Evolutionary conservation across 208 protist genomes (phyloP).

Genomic region (Acanthamoeba triangularis): DNA sequence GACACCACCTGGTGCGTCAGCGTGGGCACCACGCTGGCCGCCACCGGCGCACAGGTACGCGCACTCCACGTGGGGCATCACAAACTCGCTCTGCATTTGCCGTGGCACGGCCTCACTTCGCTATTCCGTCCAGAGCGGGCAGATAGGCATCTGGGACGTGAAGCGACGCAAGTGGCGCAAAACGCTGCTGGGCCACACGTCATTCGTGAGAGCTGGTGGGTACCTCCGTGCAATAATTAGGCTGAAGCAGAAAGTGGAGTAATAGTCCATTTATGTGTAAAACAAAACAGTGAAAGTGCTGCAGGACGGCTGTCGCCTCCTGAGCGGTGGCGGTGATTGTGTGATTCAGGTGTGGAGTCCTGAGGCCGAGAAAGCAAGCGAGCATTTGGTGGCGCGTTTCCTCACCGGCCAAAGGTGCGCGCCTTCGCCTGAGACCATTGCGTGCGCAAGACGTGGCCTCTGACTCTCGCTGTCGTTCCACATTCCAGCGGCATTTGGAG

Average conservation of each 20-base stretch:
- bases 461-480: background rate
- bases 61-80: background rate
- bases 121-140: background rate
- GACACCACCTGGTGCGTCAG: conserved; percentile 26
- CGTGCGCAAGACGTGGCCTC: background rate
- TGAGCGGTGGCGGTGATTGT: background rate
- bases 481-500: background rate
- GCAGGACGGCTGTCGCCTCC: background rate
- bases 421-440: background rate
- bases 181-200: background rate
- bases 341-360: background rate
- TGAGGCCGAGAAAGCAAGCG: background rate
- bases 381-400: background rate
- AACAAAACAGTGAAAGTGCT: background rate
- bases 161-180: conserved; percentile 6
- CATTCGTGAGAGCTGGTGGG: background rate
- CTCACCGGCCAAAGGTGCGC: background rate
- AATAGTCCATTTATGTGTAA: too few relatives aligned
- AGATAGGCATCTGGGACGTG: background rate
- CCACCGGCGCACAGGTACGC: background rate
- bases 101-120: background rate
- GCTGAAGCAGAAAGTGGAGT: too few relatives aligned
- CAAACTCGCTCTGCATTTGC: background rate
- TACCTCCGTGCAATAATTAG: too few relatives aligned
- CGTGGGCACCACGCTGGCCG: background rate